phyloP scores from a whole-genome alignment of 140 eudicot genomes.

The Flaveria floridana region DNA sequence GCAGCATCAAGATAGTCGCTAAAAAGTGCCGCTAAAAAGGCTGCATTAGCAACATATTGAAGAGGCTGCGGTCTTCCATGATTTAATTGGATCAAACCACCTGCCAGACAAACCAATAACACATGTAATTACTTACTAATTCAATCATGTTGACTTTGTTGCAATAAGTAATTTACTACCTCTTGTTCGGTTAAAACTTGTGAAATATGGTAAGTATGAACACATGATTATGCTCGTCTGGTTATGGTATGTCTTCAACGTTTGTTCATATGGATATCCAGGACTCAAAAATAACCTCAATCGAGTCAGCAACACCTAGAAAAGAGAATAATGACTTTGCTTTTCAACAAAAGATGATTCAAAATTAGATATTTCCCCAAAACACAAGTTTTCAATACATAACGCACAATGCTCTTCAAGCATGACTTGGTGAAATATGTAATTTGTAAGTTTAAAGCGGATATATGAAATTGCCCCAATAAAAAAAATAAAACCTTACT shows the following conservation, averaged over 20 bases:
- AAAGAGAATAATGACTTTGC: background rate
- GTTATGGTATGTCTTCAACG: constrained; percentile 71
- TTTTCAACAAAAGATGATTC: background rate
- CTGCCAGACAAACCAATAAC: constrained; percentile 38
- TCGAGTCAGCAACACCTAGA: constrained; percentile 84
- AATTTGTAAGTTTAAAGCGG: no score
- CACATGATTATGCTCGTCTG: constrained; percentile 91
- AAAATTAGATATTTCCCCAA: background rate
- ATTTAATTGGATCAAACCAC: constrained; percentile 86
- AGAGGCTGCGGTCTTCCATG: constrained; percentile 97
- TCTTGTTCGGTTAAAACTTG: constrained; percentile 81
- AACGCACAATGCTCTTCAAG: no score
- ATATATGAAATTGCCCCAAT: background rate
- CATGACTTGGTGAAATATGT: no score
- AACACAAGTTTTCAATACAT: no score
- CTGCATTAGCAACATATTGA: constrained; percentile 91
- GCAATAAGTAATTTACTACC: constrained; percentile 43
- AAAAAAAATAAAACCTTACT: constrained; percentile 41
- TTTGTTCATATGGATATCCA: constrained; percentile 91
- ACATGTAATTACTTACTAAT: background rate
- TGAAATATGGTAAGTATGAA: constrained; percentile 76
- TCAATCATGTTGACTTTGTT: background rate
- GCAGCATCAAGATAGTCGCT: constrained; percentile 93
- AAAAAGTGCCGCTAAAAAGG: constrained; percentile 80
- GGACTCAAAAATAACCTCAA: constrained; percentile 89